Conservation (phyloP, 192 early-diverging fungal genomes). For the Gonapodya prolifera region DNA sequence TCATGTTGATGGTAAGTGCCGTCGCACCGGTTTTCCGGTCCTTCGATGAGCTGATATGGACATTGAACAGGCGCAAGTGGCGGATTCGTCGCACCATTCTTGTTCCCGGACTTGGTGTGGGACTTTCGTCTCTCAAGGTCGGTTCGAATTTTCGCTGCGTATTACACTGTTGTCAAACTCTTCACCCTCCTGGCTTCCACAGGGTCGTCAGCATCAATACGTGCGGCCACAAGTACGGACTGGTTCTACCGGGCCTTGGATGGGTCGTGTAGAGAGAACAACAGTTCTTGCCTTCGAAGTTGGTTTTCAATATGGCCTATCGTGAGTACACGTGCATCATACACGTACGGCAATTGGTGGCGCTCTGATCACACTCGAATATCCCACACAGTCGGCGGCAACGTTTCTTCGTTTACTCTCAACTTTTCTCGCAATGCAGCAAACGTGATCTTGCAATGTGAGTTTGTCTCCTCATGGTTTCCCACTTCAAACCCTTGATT, state of each 20-base stretch:
- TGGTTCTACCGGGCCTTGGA: constrained; percentile 68
- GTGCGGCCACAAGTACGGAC: constrained; percentile 75
- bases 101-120: constrained; percentile 59
- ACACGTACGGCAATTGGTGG: neutral
- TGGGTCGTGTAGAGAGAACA: constrained; percentile 63
- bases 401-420: constrained; percentile 56
- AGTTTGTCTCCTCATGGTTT: no score
- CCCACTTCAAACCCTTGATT: no score
- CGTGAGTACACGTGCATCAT: neutral
- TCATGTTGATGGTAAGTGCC: constrained; percentile 75
- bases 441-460: constrained; percentile 65
- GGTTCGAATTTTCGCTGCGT: no score
- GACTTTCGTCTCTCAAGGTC: no score
- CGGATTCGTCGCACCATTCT: constrained; percentile 75
- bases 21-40: no score
- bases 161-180: no score
- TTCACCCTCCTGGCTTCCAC: no score
- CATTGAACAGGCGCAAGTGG: no score
- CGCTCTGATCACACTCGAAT: neutral
- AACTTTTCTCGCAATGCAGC: constrained; percentile 63
- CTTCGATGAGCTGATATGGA: no score
- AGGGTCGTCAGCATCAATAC: constrained; percentile 68
- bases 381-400: constrained; percentile 56
- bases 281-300: constrained; percentile 53
- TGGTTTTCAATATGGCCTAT: constrained; percentile 57